Evolutionary conservation across 352 stramenopile species (phyloP), one percentile per base, ranked within the genome.

Genomic region (Peronospora destructor): DNA sequence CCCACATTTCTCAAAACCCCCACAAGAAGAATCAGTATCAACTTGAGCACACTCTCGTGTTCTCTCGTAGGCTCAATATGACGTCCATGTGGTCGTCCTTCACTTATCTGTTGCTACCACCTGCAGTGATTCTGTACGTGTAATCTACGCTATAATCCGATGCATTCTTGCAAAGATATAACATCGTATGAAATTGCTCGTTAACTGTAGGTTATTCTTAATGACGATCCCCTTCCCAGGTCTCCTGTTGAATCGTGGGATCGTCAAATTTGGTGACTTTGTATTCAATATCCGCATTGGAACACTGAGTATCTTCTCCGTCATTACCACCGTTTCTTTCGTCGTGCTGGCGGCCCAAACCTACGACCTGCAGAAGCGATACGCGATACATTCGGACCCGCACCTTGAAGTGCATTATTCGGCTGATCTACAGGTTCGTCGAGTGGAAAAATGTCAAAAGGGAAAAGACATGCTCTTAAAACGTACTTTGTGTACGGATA

Each of bases 321-420:
- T 90, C 59, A 87, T 90, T 60, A 90, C 79, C 13, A 55, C 65
- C 26, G 60, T 87, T 33, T 84, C 79, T 28, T 90, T 90, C 54
- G 54, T 90, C 14, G 74, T 82, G 41, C 56, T 90, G 7, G 50
- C 59, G 12, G 78, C 74, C 11, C 70, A 90, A 64, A 87, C 79
- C 11, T 85, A 78, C 32, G 76, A 87, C 55, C 61, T 87, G n/a
- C 79, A 90, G 53, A 86, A 90, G 62, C 74, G 79, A 17, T 90
- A 90, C 53, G 53, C 62, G 2, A 6, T 61, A 2, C 34, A 59
- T 14, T 41, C 59, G 12, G 52, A 66, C 11, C 39, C 60, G 12
- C 49, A 71, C 56, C 50, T 71, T 29, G 69, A 84, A 49, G 58
- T 46, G 3, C 76, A 90, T 53, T 90, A 82, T 59, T 71, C 72